Base-by-base conservation (phyloP, 2,329 filamentous ascomycete genomes). In the Clonostachys solani region DNA sequence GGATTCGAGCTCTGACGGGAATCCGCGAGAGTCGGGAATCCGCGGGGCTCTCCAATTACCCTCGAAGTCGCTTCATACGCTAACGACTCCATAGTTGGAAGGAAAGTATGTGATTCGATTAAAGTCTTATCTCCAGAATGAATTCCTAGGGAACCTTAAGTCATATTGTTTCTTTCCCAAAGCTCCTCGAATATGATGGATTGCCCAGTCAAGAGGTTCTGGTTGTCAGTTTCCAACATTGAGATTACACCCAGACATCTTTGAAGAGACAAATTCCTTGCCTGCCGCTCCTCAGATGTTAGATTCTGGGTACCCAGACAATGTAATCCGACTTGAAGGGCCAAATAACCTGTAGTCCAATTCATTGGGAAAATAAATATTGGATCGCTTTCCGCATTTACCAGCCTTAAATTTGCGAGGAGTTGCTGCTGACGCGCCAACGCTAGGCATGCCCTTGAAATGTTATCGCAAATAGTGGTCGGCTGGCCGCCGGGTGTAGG, bases 201-300 rank as follows among this genome's bases (percentile, higher is more conserved):
- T 18, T 42, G 40, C 9, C 48, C 44, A 12, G 48, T 47, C 9
- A 46, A 44, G n/a, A 49, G 44, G 33, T 49, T 49, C 13, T 33
- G n/a, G 8, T 41, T 44, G 29, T 49, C 48, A 16, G 48, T 12
- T 19, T 49, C 48, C n/a, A 49, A 37, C 23, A 40, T 16, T 15
- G 40, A 40, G 23, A 49, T 12, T 6, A 42, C 12, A 8, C 40
- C 34, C 12, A 49, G 23, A 16, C 44, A 43, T 17, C 40, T 18
- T 29, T 23, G 29, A 35, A 46, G 13, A 29, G 40, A 29, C 33
- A 18, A 44, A 23, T 43, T 15, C 16, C n/a, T 47, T 17, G 42
- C n/a, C 9, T 43, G 17, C 12, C 6, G 9, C 23, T 47, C 19
- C 7, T 42, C 35, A 10, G 23, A 9, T 18, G 23, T 10, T n/a